Evolutionary conservation across 2,329 filamentous ascomycete genomes (phyloP), one percentile per base, ranked within the genome.

Genomic region (Fusarium neocosmosporiellum): DNA sequence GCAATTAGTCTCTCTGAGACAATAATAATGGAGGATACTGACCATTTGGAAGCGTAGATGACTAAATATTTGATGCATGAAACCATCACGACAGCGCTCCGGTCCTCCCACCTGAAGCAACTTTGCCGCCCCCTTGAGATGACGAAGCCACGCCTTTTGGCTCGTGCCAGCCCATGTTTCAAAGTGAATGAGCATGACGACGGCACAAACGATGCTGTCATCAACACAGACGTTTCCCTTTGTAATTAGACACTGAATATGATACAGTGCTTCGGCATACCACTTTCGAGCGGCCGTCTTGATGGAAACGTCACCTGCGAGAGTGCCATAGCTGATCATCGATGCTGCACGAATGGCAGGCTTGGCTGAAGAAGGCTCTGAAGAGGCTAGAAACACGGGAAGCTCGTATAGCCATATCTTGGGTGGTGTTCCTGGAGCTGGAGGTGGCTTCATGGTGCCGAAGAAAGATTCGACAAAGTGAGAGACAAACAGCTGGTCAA

Each of bases 391-490:
- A n/a, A 68, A 54, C 10, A 46, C 34, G 2, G 66, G 66, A 7
- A 68, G 62, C 4, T 68, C 58, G 22, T 68, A 58, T 8, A 68
- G 34, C 66, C 66, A 68, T 54, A 54, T 66, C 27, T 58, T 68
- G 5, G 50, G 14, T 2, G 62, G 50, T 24, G 39, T 43, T 7
- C 62, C 58, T 3, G 63, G 66, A 7, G 48, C n/a, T 24, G 62
- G 50, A 3, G 62, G 50, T 20, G 57, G 50, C 34, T 65, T 65
- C 58, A 58, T 41, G n/a, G 62, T 24, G 7, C 66, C 57, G n/a
- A 68, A 68, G 57, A 68, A 68, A 11, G 62, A 66, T 53, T 68
- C 66, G 34, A 68, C 61, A 27, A 68, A 66, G 4, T 68, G 62
- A 7, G 62, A 65, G 5, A 68, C 63, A 27, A 68, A 68, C 6